A percentile compares a stretch with the other conserved stretches of the same genome.
phyloP scores from a whole-genome alignment of 177 flowering plant species.

The Vitis hybrid region DNA sequence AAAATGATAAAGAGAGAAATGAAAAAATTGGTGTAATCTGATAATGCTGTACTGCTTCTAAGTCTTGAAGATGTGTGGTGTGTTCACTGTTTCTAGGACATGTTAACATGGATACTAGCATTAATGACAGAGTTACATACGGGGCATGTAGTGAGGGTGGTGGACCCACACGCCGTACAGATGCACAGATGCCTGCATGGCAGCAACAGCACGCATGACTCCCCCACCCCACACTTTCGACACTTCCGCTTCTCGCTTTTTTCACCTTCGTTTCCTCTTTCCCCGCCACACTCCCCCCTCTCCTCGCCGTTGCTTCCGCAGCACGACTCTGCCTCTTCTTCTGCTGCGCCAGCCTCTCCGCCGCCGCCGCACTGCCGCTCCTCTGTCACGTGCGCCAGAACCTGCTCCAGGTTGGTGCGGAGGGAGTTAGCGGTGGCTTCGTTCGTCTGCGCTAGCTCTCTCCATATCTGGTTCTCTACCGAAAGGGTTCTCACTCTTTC shows the following conservation, averaged over 20 bases:
- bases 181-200: slow-evolving; percentile 65
- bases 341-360: slow-evolving; percentile 11
- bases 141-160: slow-evolving; percentile 34
- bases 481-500: slow-evolving; percentile 41
- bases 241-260: slow-evolving; percentile 25
- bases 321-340: slow-evolving; percentile 57
- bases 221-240: slow-evolving; percentile 43
- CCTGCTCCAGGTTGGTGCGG: slow-evolving; percentile 40
- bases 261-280: slow-evolving; percentile 5
- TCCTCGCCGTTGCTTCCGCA: slow-evolving; percentile 45
- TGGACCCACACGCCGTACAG: slow-evolving; percentile 49
- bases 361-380: slow-evolving; percentile 14
- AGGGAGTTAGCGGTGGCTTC: slow-evolving; percentile 51
- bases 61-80: too few relatives aligned
- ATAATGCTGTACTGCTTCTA: too few relatives aligned
- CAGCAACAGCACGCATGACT: slow-evolving; percentile 51
- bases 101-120: slow-evolving; percentile 51
- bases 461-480: slow-evolving; percentile 53
- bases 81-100: slow-evolving; percentile 22
- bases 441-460: slow-evolving; percentile 46
- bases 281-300: slow-evolving; percentile 5
- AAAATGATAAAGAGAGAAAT: too few relatives aligned
- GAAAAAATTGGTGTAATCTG: too few relatives aligned
- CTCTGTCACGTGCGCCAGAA: slow-evolving; percentile 34
- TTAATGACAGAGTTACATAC: slow-evolving; percentile 37